Conservation (phyloP, 129 eudicot genomes). For the Artemisia tridentata region DNA sequence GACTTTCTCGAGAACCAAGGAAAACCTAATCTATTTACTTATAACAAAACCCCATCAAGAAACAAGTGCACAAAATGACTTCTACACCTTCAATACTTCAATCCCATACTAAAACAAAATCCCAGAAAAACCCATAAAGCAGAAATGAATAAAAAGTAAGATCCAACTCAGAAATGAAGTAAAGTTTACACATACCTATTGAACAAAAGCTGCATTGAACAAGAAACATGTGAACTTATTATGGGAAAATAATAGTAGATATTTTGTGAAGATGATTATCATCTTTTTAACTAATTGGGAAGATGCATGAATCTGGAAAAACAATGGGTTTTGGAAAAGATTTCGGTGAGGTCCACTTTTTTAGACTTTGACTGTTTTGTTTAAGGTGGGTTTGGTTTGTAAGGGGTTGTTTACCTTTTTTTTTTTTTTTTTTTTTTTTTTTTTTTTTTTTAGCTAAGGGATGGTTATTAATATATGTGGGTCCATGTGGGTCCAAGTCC, state of each 20-base stretch:
- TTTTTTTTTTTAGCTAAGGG: too few relatives aligned
- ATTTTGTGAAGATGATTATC: neutral
- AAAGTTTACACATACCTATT: constrained; percentile 16
- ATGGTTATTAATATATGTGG: too few relatives aligned
- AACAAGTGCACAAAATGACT: constrained; percentile 1
- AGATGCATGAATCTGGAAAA: constrained; percentile 28
- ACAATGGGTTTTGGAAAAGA: neutral
- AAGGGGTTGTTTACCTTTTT: too few relatives aligned
- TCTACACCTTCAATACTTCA: neutral
- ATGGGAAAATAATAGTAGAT: neutral
- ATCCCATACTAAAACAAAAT: neutral
- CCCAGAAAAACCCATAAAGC: constrained; percentile 21
- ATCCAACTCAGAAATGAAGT: constrained; percentile 12
- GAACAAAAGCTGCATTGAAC: constrained; percentile 15
- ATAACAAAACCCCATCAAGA: neutral
- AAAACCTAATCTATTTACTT: too few relatives aligned
- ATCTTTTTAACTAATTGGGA: neutral
- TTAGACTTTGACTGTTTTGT: too few relatives aligned
- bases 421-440: too few relatives aligned
- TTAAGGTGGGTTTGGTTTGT: too few relatives aligned
- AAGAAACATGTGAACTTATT: constrained; percentile 26
- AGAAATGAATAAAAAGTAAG: constrained; percentile 21
- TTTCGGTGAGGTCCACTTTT: neutral
- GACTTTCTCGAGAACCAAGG: too few relatives aligned
- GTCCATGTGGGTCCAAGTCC: too few relatives aligned